phyloP scores from a whole-genome alignment of 192 early-diverging fungal genomes.

The Pilobolus umbonatus region DNA sequence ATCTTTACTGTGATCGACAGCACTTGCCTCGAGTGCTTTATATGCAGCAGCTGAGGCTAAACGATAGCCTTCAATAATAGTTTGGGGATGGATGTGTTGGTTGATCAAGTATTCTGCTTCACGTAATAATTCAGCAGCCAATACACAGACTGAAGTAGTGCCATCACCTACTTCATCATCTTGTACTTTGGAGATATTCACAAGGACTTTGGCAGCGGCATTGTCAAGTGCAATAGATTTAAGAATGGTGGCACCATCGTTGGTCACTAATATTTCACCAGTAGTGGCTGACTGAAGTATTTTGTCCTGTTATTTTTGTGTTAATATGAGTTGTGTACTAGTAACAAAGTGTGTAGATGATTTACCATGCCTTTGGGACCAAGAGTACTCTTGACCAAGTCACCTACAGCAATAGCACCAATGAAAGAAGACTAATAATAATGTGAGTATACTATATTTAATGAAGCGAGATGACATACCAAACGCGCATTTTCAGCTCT shows the following conservation, averaged over 20 bases:
- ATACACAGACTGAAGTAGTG: conserved; percentile 97
- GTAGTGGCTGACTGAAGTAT: conserved; percentile 91
- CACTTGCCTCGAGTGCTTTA: conserved; percentile 74
- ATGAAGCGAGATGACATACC: conserved; percentile 49
- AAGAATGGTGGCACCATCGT: conserved; percentile 99
- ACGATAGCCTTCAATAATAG: conserved; percentile 94
- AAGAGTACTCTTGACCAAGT: conserved; percentile 95
- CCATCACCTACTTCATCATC: conserved; percentile 99
- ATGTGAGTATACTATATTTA: not conserved
- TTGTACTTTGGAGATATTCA: conserved; percentile 99
- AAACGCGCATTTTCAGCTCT: conserved; percentile 96
- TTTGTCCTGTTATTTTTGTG: conserved; percentile 71
- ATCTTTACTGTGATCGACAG: conserved; percentile 76
- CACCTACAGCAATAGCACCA: conserved; percentile 97
- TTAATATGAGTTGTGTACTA: not conserved
- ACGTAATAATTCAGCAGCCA: conserved; percentile 92
- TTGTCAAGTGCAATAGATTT: conserved; percentile 97
- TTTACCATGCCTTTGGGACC: conserved; percentile 97
- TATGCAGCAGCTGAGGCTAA: conserved; percentile 80
- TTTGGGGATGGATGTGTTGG: conserved; percentile 96
- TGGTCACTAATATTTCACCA: conserved; percentile 88
- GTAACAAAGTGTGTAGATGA: too few species aligned
- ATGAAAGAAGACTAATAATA: conserved; percentile 80
- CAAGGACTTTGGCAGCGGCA: conserved; percentile 95
- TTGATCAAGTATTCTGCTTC: conserved; percentile 91